Evolutionary conservation across 1,284 basidiomycete genomes (phyloP).

Genomic region (Pulveroboletus sp.): DNA sequence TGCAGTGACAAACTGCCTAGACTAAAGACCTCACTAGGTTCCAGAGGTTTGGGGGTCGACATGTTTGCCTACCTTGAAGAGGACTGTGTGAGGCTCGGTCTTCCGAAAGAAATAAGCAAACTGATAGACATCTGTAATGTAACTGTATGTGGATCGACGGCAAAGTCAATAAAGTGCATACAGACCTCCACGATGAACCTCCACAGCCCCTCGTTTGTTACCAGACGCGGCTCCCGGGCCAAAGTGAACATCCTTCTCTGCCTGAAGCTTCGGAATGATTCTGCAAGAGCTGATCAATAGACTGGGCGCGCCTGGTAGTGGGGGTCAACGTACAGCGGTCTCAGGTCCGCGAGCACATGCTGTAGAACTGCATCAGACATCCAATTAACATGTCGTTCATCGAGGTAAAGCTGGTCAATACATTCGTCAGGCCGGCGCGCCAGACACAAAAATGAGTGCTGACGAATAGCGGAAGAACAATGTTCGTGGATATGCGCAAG

Average conservation of each 20-base stretch:
- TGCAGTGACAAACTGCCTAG: constrained; percentile 51
- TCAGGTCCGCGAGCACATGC: constrained; percentile 65
- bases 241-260: constrained; percentile 48
- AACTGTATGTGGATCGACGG: not conserved
- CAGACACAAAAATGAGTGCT: not conserved
- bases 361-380: constrained; percentile 73
- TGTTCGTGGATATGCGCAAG: constrained; percentile 60
- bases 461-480: constrained; percentile 70
- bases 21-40: constrained; percentile 27
- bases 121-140: constrained; percentile 61
- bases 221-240: constrained; percentile 39
- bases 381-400: constrained; percentile 75
- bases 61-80: constrained; percentile 55
- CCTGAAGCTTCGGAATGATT: constrained; percentile 61
- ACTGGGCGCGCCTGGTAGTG: not conserved
- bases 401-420: constrained; percentile 60
- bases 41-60: constrained; percentile 10
- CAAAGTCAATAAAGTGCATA: not conserved
- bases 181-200: constrained; percentile 72
- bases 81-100: constrained; percentile 66
- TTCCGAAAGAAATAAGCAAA: constrained; percentile 80
- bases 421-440: constrained; percentile 2
- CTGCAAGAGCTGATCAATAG: constrained; percentile 35
- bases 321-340: constrained; percentile 51
- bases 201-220: constrained; percentile 58